phyloP scores from a whole-genome alignment of 192 early-diverging fungal species.

The Pilaira anomala region DNA sequence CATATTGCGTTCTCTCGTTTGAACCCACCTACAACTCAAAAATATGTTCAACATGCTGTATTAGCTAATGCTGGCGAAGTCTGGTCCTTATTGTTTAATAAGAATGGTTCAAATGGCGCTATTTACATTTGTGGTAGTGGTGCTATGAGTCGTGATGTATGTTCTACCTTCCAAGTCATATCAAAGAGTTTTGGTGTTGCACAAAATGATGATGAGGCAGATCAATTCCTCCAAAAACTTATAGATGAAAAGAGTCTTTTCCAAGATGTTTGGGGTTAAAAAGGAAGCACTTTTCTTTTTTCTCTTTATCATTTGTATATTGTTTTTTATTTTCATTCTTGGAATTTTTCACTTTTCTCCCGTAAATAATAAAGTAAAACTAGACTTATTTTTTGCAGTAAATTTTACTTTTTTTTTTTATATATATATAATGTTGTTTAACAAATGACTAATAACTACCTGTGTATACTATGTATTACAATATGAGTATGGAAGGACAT shows the following conservation, averaged over 20 bases:
- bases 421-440: too few relatives aligned
- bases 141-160: slow-evolving; percentile 31
- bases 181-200: slow-evolving; percentile 28
- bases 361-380: too few relatives aligned
- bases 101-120: neutral
- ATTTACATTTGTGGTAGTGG: slow-evolving; percentile 32
- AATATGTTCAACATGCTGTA: slow-evolving; percentile 37
- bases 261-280: slow-evolving; percentile 37
- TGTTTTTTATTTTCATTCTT: too few relatives aligned
- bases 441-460: too few relatives aligned
- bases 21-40: slow-evolving; percentile 44
- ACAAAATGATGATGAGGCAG: slow-evolving; percentile 20
- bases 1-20: slow-evolving; percentile 66
- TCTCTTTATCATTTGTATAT: too few relatives aligned
- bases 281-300: neutral
- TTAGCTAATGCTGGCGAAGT: slow-evolving; percentile 25
- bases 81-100: slow-evolving; percentile 20
- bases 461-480: too few relatives aligned
- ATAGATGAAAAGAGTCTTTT: slow-evolving; percentile 18
- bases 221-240: neutral
- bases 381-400: too few relatives aligned
- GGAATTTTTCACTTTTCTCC: too few relatives aligned
- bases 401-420: too few relatives aligned
- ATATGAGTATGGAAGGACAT: too few relatives aligned
- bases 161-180: slow-evolving; percentile 25